Evolutionary conservation across 2,329 filamentous ascomycete genomes (phyloP).

Genomic region (Fusarium pseudonygamai): DNA sequence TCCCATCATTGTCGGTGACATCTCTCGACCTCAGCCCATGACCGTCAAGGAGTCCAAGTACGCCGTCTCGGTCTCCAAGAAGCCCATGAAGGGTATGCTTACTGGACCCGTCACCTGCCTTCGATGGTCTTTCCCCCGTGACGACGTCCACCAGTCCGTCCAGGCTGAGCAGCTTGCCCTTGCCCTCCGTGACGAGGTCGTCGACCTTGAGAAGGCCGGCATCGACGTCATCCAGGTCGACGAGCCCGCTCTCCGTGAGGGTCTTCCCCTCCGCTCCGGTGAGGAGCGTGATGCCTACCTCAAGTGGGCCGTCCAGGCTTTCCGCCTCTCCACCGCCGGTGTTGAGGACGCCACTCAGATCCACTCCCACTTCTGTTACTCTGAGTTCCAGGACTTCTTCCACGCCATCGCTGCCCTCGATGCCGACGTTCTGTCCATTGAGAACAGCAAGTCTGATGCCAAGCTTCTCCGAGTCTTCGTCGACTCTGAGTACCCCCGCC

Average conservation of each 20-base stretch:
- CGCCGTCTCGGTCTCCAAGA: conserved; percentile 93
- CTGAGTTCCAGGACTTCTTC: conserved; percentile 99
- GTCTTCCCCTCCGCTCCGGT: conserved; percentile 94
- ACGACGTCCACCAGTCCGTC: conserved; percentile 98
- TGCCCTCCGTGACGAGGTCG: conserved; percentile 96
- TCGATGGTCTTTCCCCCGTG: conserved; percentile 99
- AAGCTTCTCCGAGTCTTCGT: conserved; percentile 99
- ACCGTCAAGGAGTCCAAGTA: conserved; percentile 99
- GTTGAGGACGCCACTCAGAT: conserved; percentile 98
- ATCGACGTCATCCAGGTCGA: conserved; percentile 99
- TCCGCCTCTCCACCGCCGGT: conserved; percentile 93
- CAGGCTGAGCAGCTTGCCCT: conserved; percentile 99
- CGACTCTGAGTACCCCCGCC: conserved; percentile 94
- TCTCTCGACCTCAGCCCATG: conserved; percentile 96
- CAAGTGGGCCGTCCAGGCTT: conserved; percentile 95
- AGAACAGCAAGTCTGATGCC: conserved; percentile 99
- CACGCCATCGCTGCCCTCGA: conserved; percentile 98
- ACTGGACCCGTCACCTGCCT: conserved; percentile 99
- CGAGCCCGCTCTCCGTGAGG: conserved; percentile 98
- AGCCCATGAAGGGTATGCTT: conserved; percentile 99
- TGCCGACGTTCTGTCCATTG: conserved; percentile 97
- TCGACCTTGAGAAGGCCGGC: conserved; percentile 97
- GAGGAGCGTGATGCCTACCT: conserved; percentile 97
- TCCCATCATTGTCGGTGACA: conserved; percentile 98
- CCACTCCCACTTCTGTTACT: conserved; percentile 99